These are phyloP conservation scores for Fusarium austroafricanum DNA, from an alignment of 2,329 filamentous ascomycete genomes.

Conservation along the genomic window DNA sequence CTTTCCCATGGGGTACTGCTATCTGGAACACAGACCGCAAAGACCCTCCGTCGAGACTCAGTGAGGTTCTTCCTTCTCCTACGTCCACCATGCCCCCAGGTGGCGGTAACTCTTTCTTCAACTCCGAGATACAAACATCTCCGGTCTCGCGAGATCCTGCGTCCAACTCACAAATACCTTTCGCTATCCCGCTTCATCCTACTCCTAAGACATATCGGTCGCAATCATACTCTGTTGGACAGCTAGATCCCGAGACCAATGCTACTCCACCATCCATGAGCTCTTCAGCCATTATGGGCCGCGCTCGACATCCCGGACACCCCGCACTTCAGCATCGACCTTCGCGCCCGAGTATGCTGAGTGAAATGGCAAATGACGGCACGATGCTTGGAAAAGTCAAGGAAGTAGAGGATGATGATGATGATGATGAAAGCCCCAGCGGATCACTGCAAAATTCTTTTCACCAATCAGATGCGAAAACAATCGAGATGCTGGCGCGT, in stretches of 20 bases:
- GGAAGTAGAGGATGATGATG: constrained; percentile 75
- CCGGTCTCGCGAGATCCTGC: constrained; percentile 64
- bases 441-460: constrained; percentile 61
- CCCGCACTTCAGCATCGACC: constrained; percentile 82
- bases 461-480: constrained; percentile 69
- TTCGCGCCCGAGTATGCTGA: constrained; percentile 81
- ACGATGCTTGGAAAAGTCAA: constrained; percentile 75
- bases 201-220: constrained; percentile 94
- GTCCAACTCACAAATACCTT: constrained; percentile 77
- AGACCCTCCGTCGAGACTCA: constrained; percentile 78
- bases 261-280: constrained; percentile 55
- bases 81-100: constrained; percentile 69
- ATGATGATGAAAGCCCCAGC: constrained; percentile 70
- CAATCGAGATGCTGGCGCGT: constrained; percentile 70
- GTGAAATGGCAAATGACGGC: constrained; percentile 75
- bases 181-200: constrained; percentile 87
- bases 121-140: constrained; percentile 63
- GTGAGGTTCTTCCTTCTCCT: constrained; percentile 80
- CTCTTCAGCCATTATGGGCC: constrained; percentile 62
- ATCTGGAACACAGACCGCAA: constrained; percentile 87
- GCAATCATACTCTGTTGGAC: constrained; percentile 95
- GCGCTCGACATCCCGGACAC: constrained; percentile 59
- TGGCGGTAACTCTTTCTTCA: constrained; percentile 62
- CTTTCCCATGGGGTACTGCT: constrained; percentile 80
- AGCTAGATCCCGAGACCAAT: constrained; percentile 76